Evolutionary conservation across 2,329 filamentous ascomycete genomes (phyloP).

Genomic region (Chaetomium sp.): DNA sequence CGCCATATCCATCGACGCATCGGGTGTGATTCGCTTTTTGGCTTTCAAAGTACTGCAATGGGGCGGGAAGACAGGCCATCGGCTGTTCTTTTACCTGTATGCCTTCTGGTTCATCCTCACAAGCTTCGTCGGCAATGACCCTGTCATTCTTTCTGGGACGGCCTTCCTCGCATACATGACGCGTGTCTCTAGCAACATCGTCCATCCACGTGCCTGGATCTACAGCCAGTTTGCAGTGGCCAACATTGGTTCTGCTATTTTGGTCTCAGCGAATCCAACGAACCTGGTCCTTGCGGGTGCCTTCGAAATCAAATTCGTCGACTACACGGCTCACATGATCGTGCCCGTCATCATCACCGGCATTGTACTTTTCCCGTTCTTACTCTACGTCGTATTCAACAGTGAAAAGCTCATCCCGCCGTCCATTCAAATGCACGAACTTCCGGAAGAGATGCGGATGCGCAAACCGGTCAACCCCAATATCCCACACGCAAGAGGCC

Average conservation of each 20-base stretch:
- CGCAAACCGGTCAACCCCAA: constrained; percentile 64
- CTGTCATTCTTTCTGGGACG: constrained; percentile 67
- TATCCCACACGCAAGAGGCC: constrained; percentile 58
- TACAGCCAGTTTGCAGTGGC: constrained; percentile 64
- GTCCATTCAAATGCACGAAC: constrained; percentile 61
- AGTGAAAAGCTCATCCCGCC: constrained; percentile 57
- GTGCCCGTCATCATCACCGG: constrained; percentile 64
- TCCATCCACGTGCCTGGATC: constrained; percentile 66
- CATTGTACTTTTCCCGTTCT: constrained; percentile 60
- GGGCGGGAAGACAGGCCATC: constrained; percentile 60
- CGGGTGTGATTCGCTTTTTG: constrained; percentile 62
- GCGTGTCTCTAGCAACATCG: constrained; percentile 64
- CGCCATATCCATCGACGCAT: constrained; percentile 70
- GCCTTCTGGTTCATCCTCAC: constrained; percentile 63
- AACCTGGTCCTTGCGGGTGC: constrained; percentile 69
- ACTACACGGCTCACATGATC: constrained; percentile 72
- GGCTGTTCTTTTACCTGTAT: constrained; percentile 67
- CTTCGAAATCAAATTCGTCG: constrained; percentile 64
- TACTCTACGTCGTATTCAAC: constrained; percentile 63
- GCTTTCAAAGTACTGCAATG: constrained; percentile 64
- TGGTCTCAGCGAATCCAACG: constrained; percentile 73
- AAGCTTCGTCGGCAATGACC: constrained; percentile 67
- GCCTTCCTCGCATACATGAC: constrained; percentile 74
- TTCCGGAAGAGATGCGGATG: constrained; percentile 49
- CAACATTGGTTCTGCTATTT: constrained; percentile 67